Conservation (phyloP, 2,329 filamentous ascomycete genomes). For the Colletotrichum liaoningense region DNA sequence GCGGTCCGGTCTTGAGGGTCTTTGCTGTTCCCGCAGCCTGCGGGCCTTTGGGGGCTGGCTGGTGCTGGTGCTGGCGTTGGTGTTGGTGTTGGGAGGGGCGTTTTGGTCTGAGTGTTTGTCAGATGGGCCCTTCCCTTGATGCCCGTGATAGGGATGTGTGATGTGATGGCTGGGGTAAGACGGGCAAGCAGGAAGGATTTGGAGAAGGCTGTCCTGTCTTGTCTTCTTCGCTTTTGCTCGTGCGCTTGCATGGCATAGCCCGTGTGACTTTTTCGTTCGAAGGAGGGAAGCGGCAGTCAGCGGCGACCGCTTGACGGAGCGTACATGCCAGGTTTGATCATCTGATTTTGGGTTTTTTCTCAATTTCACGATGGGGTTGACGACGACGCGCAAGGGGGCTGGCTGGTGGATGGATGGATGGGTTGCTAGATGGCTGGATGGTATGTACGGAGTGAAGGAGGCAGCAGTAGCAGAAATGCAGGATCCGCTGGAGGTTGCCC, state of each 20-base stretch:
- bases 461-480: background rate
- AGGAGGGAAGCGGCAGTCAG: background rate
- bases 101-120: background rate
- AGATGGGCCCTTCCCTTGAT: background rate
- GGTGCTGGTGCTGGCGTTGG: constrained; percentile 8
- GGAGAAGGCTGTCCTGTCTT: too few relatives aligned
- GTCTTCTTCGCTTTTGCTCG: background rate
- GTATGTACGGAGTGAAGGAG: background rate
- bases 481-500: background rate
- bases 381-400: background rate
- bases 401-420: background rate
- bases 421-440: background rate
- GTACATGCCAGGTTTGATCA: background rate
- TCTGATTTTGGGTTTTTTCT: background rate
- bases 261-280: background rate
- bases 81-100: background rate
- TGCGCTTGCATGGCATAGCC: background rate
- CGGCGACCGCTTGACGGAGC: background rate
- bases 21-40: background rate
- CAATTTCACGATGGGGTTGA: background rate
- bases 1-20: background rate
- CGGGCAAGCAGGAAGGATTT: background rate
- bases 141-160: background rate
- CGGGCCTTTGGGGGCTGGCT: background rate
- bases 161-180: background rate